Percentiles rank a stretch among this genome's conserved stretches.
These are phyloP conservation scores for Cladosporium sphaerospermum DNA, from an alignment of 2,329 filamentous ascomycete species.

Conservation along the genomic window DNA sequence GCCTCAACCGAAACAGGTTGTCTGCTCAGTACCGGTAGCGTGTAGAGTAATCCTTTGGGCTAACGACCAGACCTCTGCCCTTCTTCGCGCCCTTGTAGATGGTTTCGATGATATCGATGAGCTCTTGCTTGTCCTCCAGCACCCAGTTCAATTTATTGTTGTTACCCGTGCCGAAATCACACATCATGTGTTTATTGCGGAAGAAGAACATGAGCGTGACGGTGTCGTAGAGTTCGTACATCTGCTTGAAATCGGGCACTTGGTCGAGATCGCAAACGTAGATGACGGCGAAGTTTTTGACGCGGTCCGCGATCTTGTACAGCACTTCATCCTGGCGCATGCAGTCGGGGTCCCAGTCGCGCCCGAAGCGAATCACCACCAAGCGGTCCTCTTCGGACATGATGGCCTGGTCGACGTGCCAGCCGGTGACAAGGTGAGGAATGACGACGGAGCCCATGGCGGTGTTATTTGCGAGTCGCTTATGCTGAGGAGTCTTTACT, in stretches of 20 bases:
- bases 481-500: background rate
- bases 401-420: conserved; percentile 98
- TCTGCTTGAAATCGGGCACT: conserved; percentile 88
- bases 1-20: no score
- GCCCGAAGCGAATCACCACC: conserved; percentile 88
- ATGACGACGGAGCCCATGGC: conserved; percentile 79
- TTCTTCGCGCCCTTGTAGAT: conserved; percentile 99
- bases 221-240: conserved; percentile 79
- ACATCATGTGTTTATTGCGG: conserved; percentile 98
- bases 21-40: conserved; percentile 56
- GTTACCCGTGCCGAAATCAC: conserved; percentile 94
- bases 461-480: conserved; percentile 9
- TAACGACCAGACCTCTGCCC: conserved; percentile 90
- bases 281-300: conserved; percentile 89
- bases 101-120: conserved; percentile 97
- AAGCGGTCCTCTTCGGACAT: conserved; percentile 84
- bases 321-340: conserved; percentile 88
- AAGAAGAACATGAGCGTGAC: conserved; percentile 98
- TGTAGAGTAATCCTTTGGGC: conserved; percentile 79
- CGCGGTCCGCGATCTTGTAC: conserved; percentile 84
- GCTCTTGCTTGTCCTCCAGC: conserved; percentile 93
- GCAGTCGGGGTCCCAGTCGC: conserved; percentile 75
- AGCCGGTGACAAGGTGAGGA: conserved; percentile 83
- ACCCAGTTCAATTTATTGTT: conserved; percentile 99
- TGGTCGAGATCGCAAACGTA: conserved; percentile 92